Base-by-base conservation (phyloP, 129 eudicot species). In the Smallanthus sonchifolius region DNA sequence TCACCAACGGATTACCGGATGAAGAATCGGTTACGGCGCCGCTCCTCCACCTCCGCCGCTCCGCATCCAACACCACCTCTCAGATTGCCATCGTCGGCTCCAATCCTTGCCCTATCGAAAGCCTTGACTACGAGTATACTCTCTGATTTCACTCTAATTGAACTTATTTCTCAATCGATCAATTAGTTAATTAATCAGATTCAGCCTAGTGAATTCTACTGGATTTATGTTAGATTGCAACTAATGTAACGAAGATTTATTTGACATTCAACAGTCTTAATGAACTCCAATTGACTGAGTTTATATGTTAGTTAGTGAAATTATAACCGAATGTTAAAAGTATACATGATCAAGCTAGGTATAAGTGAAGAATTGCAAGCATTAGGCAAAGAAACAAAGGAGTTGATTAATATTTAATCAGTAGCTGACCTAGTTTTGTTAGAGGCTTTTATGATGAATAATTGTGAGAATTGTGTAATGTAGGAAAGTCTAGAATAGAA, bases 41-140 rank as follows among this genome's bases (percentile, higher is more conserved):
- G 32, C 73, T 84, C 64, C 85, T 87, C 61, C 83, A 30, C 45
- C 84, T 85, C 79, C 92, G 83, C 34, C 86, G 86, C 13, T 78
- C 85, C 19, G 35, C 81, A 24, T 84, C 85, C 67, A 88, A 91
- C 79, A 37, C 43, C 73, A 88, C 96, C 51, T 88, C 96, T 32
- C 97, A 91, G 71, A 77, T 88, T 69, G 97, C 97, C 36, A 77
- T 91, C 69, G 91, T 91, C 49, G 97, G 97, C 76, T 86, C 96
- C 74, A 82, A 76, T 69, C 72, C 83, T 69, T 89, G 93, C 82
- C 91, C 89, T 15, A 78, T 92, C 68, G 96, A 92, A 83, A 92
- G 97, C 78, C 97, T 92, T 69, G 97, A 92, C 40, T 92, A 92
- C 48, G 97, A 92, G 97, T 92, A 49, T 2, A 38, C 62, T 20